These are phyloP conservation scores for Verticillium dahliae DNA, from an alignment of 2,329 filamentous ascomycete genomes.

Conservation along the genomic window DNA sequence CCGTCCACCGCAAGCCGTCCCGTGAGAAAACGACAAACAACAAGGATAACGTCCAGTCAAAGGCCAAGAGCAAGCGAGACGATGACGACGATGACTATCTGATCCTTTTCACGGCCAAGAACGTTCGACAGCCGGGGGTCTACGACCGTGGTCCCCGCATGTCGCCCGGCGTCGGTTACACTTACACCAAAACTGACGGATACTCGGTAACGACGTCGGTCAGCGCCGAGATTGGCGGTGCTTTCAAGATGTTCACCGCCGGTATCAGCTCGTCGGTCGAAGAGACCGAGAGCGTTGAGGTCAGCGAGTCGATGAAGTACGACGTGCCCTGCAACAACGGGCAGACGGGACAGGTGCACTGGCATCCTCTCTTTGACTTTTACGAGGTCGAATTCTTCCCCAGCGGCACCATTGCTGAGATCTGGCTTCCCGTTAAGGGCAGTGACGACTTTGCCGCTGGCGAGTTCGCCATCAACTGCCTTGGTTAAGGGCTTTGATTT, in stretches of 20 bases:
- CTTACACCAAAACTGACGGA: background rate
- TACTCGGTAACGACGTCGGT: background rate
- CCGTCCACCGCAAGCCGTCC: background rate
- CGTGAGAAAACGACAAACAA: background rate
- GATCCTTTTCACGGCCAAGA: background rate
- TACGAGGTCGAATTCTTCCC: background rate
- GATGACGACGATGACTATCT: background rate
- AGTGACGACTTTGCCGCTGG: background rate
- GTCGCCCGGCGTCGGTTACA: background rate
- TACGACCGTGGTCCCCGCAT: background rate
- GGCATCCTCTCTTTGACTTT: background rate
- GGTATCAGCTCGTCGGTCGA: background rate
- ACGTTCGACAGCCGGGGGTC: background rate
- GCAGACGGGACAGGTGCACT: background rate
- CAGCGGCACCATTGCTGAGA: background rate
- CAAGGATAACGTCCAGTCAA: background rate
- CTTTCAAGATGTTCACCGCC: background rate
- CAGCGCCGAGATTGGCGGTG: background rate
- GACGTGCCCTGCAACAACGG: background rate
- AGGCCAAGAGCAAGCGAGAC: background rate
- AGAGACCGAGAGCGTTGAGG: background rate
- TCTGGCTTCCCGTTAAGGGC: background rate
- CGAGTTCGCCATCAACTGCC: background rate
- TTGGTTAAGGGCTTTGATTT: background rate
- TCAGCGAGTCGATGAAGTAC: conserved; percentile 6